phyloP scores from a whole-genome alignment of 2,329 filamentous ascomycete genomes.

The Westerdykella sp. region DNA sequence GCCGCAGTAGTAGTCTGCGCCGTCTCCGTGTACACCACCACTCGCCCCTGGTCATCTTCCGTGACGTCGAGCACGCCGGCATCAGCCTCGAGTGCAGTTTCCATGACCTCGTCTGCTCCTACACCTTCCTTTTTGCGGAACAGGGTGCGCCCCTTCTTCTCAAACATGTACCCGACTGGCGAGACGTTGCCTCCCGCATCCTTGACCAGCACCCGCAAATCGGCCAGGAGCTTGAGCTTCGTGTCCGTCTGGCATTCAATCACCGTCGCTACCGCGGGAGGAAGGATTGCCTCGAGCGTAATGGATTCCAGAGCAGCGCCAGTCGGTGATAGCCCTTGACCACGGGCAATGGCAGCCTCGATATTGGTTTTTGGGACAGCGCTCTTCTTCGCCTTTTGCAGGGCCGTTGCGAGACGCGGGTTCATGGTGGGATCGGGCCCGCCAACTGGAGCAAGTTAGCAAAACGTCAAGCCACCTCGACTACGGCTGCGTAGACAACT shows the following conservation, averaged over 20 bases:
- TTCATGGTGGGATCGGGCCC: constrained; percentile 70
- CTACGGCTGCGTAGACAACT: constrained; percentile 12
- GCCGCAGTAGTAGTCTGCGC: constrained; percentile 58
- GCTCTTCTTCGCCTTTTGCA: constrained; percentile 74
- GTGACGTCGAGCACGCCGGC: constrained; percentile 67
- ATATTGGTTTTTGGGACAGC: constrained; percentile 80
- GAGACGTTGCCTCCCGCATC: constrained; percentile 62
- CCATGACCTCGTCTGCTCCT: constrained; percentile 64
- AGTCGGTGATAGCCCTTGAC: constrained; percentile 72
- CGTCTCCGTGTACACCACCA: constrained; percentile 66
- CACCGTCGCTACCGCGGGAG: constrained; percentile 66
- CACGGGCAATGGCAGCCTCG: constrained; percentile 78
- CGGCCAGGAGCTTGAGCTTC: constrained; percentile 65
- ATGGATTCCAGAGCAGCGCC: constrained; percentile 72
- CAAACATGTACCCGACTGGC: constrained; percentile 77
- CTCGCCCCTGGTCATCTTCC: constrained; percentile 59
- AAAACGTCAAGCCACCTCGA: neutral
- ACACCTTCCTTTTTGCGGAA: constrained; percentile 56
- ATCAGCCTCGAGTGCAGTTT: constrained; percentile 70
- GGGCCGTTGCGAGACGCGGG: constrained; percentile 64
- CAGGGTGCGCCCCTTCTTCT: constrained; percentile 67
- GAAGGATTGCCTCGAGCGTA: constrained; percentile 74
- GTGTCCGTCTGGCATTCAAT: constrained; percentile 83
- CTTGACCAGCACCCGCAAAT: constrained; percentile 66
- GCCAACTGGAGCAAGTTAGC: constrained; percentile 51